These are phyloP conservation scores for Cryptosporidium parvum DNA, from an alignment of 169 alveolate species.

Conservation along the genomic window DNA sequence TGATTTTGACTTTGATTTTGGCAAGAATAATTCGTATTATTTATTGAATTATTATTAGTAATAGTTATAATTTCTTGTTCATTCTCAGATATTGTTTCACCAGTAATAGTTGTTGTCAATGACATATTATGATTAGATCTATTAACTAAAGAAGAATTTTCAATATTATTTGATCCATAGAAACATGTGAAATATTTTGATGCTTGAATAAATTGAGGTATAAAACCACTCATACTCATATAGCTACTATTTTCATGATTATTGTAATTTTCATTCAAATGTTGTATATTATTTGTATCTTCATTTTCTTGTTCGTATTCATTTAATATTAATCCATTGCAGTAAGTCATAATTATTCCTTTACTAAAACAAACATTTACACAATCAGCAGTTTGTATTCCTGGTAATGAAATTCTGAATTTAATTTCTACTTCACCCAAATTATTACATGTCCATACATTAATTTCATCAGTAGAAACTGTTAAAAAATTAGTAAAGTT, in stretches of 20 bases:
- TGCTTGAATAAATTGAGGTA: constrained; percentile 69
- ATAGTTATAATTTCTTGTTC: constrained; percentile 19
- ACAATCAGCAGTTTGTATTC: constrained; percentile 76
- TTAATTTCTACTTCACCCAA: constrained; percentile 61
- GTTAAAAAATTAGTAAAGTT: constrained; percentile 56
- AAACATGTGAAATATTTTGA: constrained; percentile 42
- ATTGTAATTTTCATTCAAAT: neutral
- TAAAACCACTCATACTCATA: constrained; percentile 3
- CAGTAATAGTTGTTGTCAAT: constrained; percentile 26
- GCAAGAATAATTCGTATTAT: neutral
- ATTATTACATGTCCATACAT: constrained; percentile 67
- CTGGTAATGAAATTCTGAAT: constrained; percentile 57
- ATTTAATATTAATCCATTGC: constrained; percentile 36
- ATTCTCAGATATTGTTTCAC: constrained; percentile 19
- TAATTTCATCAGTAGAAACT: constrained; percentile 61
- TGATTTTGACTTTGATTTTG: neutral
- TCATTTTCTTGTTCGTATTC: constrained; percentile 15
- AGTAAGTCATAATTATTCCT: constrained; percentile 67
- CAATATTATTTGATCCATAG: neutral
- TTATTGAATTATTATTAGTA: neutral
- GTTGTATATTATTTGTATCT: neutral
- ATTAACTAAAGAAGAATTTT: neutral
- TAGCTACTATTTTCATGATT: neutral
- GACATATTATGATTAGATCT: neutral
- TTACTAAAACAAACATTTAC: constrained; percentile 68